Evolutionary conservation across 495 filamentous ascomycete species (phyloP).

Genomic region (Jackrogersella multiformis): DNA sequence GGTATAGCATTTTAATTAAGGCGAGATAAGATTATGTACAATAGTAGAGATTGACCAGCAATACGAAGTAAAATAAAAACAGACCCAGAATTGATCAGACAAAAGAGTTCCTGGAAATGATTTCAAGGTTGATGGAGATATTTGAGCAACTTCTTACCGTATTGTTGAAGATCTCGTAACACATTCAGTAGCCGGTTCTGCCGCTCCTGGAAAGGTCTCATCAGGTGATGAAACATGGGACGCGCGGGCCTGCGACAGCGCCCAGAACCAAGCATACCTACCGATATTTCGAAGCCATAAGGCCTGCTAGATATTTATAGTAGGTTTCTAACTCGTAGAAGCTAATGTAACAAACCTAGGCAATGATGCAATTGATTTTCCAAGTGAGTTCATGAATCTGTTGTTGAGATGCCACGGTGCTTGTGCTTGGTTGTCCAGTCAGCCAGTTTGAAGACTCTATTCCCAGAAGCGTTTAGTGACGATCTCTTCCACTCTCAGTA

Average conservation of each 20-base stretch:
- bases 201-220: conserved; percentile 29
- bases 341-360: no score
- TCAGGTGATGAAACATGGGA: conserved; percentile 33
- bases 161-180: conserved; percentile 14
- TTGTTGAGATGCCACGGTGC: background rate
- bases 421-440: background rate
- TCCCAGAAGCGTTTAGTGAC: background rate
- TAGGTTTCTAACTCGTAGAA: background rate
- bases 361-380: conserved; percentile 26
- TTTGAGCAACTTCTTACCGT: conserved; percentile 33
- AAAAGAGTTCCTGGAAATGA: conserved; percentile 3
- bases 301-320: background rate
- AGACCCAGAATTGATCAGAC: conserved; percentile 10
- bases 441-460: conserved; percentile 1
- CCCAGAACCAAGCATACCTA: conserved; percentile 24
- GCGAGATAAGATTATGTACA: conserved; percentile 12
- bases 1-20: conserved; percentile 46
- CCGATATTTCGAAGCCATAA: background rate
- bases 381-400: background rate
- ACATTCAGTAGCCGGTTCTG: conserved; percentile 1
- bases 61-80: conserved; percentile 22
- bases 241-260: conserved; percentile 38
- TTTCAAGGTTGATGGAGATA: conserved; percentile 18
- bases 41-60: conserved; percentile 36
- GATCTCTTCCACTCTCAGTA: conserved; percentile 24